A percentile compares a stretch with the other conserved stretches of the same genome.
Conservation (phyloP, 257 asterid species). For the Nicotiana undulata region DNA sequence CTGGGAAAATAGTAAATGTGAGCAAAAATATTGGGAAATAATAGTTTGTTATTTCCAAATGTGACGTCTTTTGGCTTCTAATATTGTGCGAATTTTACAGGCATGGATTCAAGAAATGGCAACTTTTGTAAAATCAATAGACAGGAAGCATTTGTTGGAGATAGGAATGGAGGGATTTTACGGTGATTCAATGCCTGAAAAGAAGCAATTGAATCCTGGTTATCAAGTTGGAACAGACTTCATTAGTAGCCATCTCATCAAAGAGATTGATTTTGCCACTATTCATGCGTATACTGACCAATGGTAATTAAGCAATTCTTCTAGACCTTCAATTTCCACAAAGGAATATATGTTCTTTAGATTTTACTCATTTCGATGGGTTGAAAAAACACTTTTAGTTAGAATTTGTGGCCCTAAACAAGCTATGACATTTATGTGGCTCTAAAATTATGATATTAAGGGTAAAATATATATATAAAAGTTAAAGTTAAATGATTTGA, state of each 20-base stretch:
- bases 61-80: not conserved
- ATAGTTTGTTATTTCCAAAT: not conserved
- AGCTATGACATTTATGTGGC: no score
- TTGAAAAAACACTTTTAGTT: no score
- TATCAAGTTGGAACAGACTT: constrained; percentile 51
- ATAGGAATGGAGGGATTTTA: constrained; percentile 55
- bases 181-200: constrained; percentile 36
- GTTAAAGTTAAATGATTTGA: not conserved
- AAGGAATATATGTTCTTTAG: not conserved
- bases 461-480: no score
- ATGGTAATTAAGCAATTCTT: constrained; percentile 21
- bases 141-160: constrained; percentile 33
- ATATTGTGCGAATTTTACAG: constrained; percentile 2
- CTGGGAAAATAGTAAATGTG: constrained; percentile 61
- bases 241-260: constrained; percentile 33
- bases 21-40: not conserved
- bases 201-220: constrained; percentile 41
- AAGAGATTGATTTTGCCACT: constrained; percentile 45
- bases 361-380: no score
- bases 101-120: constrained; percentile 52
- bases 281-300: constrained; percentile 49
- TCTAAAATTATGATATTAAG: no score
- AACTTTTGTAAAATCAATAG: constrained; percentile 35
- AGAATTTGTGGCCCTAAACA: no score
- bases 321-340: not conserved